Conservation (phyloP, 192 early-diverging fungal genomes). For the Backusella mclennaniae region DNA sequence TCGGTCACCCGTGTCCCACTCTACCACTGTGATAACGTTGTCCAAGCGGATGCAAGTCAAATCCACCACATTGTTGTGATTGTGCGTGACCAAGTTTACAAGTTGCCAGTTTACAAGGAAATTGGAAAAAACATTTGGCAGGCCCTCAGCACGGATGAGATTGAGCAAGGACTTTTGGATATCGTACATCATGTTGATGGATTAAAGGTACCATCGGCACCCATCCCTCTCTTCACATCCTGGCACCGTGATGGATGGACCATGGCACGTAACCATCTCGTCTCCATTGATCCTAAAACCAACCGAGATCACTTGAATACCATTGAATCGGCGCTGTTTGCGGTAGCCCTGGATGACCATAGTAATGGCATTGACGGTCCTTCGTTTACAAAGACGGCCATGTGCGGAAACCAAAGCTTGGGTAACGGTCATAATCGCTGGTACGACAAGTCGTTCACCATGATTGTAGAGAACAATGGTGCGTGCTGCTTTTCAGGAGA, state of each 20-base stretch:
- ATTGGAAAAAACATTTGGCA: constrained; percentile 50
- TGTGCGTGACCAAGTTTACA: constrained; percentile 77
- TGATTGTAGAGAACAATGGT: constrained; percentile 76
- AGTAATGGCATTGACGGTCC: constrained; percentile 35
- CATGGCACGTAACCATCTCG: constrained; percentile 62
- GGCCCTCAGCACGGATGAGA: constrained; percentile 55
- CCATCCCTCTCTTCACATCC: constrained; percentile 71
- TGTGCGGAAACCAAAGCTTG: constrained; percentile 51
- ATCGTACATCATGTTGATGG: not conserved
- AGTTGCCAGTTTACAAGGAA: constrained; percentile 63
- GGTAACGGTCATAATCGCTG: constrained; percentile 79
- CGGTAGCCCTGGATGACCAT: constrained; percentile 74
- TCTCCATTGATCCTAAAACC: constrained; percentile 45
- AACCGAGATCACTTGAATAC: constrained; percentile 59
- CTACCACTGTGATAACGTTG: constrained; percentile 69
- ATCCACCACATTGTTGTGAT: constrained; percentile 65
- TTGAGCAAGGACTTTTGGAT: constrained; percentile 49
- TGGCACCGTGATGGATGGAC: constrained; percentile 87
- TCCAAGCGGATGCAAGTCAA: constrained; percentile 44
- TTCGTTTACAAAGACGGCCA: constrained; percentile 43
- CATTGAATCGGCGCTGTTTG: constrained; percentile 78
- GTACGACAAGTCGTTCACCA: constrained; percentile 79
- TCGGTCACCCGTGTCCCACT: constrained; percentile 84
- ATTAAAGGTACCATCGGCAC: constrained; percentile 40
- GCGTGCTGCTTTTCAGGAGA: constrained; percentile 60